Percentiles rank a stretch among this genome's conserved stretches.
phyloP scores from a whole-genome alignment of 2,329 filamentous ascomycete species.

The Purpureocillium lavendulum region DNA sequence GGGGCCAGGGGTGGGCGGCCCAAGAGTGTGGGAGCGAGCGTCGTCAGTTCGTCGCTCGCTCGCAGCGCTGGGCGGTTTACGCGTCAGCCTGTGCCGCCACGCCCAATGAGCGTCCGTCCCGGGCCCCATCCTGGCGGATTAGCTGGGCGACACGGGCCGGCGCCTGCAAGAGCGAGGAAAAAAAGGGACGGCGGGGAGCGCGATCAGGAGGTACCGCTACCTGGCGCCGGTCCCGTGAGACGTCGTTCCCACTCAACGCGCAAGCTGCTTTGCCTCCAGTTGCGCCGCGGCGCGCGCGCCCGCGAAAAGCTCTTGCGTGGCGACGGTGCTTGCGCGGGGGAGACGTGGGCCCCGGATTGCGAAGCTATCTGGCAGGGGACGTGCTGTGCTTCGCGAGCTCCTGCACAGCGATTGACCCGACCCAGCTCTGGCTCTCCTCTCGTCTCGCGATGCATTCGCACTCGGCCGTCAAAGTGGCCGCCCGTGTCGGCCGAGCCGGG shows the following conservation, averaged over 20 bases:
- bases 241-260: neutral
- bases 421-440: too few relatives aligned
- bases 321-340: too few relatives aligned
- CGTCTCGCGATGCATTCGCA: too few relatives aligned
- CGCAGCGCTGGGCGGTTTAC: conserved; percentile 23
- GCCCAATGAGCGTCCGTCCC: conserved; percentile 18
- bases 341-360: too few relatives aligned
- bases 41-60: conserved; percentile 3
- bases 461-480: too few relatives aligned
- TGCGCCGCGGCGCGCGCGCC: neutral
- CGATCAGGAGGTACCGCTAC: conserved; percentile 5
- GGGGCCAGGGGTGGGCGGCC: neutral
- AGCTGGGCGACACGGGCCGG: conserved; percentile 1
- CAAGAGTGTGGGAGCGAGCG: neutral
- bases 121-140: conserved; percentile 1
- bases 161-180: neutral
- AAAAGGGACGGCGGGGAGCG: neutral
- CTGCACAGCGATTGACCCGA: too few relatives aligned
- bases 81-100: conserved; percentile 23
- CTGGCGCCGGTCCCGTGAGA: neutral
- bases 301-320: too few relatives aligned
- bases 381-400: too few relatives aligned
- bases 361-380: too few relatives aligned
- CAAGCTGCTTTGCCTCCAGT: neutral
- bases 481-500: neutral